Evolutionary conservation across 108 stramenopile genomes (phyloP).

Genomic region (Nitzschia sp.): DNA sequence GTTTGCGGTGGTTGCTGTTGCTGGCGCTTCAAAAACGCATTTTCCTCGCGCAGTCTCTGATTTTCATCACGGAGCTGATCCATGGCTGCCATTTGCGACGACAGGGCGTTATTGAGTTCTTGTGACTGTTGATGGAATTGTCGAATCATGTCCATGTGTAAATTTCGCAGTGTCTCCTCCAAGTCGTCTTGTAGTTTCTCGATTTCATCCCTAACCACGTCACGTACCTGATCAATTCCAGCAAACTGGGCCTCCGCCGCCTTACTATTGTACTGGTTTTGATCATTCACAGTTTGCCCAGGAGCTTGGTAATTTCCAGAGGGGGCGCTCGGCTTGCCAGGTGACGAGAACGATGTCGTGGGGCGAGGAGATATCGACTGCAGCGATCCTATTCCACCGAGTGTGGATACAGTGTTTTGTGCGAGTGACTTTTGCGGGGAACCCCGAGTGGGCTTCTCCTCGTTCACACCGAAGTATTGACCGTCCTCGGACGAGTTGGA

Average conservation of each 20-base stretch:
- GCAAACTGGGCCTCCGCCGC: not conserved
- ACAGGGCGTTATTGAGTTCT: slow-evolving; percentile 32
- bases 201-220: slow-evolving; percentile 38
- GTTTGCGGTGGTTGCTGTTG: slow-evolving; percentile 3
- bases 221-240: slow-evolving; percentile 24
- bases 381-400: not conserved
- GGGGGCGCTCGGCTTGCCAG: not conserved
- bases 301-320: not conserved
- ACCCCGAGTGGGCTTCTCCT: not conserved
- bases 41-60: slow-evolving; percentile 37
- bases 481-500: not conserved
- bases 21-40: slow-evolving; percentile 22
- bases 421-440: slow-evolving; percentile 3
- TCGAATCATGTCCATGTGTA: slow-evolving; percentile 44
- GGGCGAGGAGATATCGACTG: not conserved
- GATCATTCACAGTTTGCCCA: not conserved
- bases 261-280: not conserved
- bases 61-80: slow-evolving; percentile 29
- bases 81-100: slow-evolving; percentile 21
- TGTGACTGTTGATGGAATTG: slow-evolving; percentile 45
- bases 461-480: not conserved
- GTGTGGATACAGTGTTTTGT: not conserved
- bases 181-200: slow-evolving; percentile 44
- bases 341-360: slow-evolving; percentile 8
- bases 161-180: slow-evolving; percentile 36